Base-by-base conservation (phyloP, 768 basidiomycete genomes). In the Boletus vinaceobasis region DNA sequence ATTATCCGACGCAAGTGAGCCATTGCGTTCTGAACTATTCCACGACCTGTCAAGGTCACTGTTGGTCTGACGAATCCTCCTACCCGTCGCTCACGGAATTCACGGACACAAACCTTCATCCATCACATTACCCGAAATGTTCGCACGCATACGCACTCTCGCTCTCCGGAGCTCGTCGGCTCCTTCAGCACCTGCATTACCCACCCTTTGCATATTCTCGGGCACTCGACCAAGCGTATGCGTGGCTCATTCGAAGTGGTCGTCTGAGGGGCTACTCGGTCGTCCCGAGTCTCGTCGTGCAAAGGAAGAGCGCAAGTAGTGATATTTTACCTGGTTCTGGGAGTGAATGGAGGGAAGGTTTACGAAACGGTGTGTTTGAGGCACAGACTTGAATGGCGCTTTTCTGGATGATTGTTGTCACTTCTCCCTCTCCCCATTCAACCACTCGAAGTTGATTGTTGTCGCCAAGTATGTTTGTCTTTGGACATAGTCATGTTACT, bases 171-270 rank as follows among this genome's bases (percentile, higher is more conserved):
- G 88, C 87, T 0, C 79, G 78, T 6, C 77, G 80, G n/a, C 72
- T 90, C 17, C 71, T 85, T 2, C 74, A 75, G 14, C 78, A 87
- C 60, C 74, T 90, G 23, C 79, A 75, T 0, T 73, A 86, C 57
- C 76, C 85, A 2, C 79, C 78, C 0, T 90, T 90, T 63, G 87
- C 89, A 0, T 90, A 88, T 61, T 88, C 87, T 15, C 81, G 89
- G 8, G 84, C 88, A 0, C 77, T 90, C 49, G 90, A 91, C 62
- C 86, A 88, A 58, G 88, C 87, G 2, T 71, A 85, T 17, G 75
- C 82, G 5, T 88, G 86, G 86, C 76, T 91, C 14, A 71, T 89
- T 11, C 69, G 76, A 59, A 82, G 74, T 52, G 75, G 77, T 8
- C 74, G 81, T 42, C 59, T 90, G 42, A 79, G 75, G 49, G 76